phyloP scores from a whole-genome alignment of 129 eudicot species.

The Dittrichia graveolens region DNA sequence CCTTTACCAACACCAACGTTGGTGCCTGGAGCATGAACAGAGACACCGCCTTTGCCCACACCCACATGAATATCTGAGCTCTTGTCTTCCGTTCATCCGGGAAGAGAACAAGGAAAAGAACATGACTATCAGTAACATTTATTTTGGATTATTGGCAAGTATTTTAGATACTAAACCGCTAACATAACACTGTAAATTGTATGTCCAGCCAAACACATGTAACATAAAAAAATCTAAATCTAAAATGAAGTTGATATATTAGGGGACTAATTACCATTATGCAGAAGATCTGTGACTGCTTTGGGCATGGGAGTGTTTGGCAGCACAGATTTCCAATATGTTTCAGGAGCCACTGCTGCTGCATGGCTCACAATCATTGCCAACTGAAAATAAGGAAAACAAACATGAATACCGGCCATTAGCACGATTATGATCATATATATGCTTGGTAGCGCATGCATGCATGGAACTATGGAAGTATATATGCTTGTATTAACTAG shows the following conservation, averaged over 20 bases:
- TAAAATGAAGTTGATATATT: neutral
- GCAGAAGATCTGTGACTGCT: constrained; percentile 47
- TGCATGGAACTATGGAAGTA: constrained; percentile 3
- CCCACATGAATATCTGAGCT: constrained; percentile 40
- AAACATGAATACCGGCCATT: neutral
- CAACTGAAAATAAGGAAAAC: constrained; percentile 31
- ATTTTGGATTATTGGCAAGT: neutral
- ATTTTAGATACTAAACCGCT: neutral
- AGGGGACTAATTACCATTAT: constrained; percentile 22
- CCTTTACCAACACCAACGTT: constrained; percentile 42
- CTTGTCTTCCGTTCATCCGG: constrained; percentile 48
- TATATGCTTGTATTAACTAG: too few relatives aligned
- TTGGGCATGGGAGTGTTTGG: constrained; percentile 68
- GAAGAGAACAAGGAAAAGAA: constrained; percentile 5
- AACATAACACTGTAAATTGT: neutral
- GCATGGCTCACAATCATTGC: constrained; percentile 48
- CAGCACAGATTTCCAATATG: constrained; percentile 60
- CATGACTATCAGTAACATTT: neutral
- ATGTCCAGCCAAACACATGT: constrained; percentile 18
- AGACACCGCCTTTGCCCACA: constrained; percentile 39
- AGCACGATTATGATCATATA: neutral
- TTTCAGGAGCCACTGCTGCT: constrained; percentile 43
- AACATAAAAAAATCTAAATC: neutral
- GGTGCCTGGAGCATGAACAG: constrained; percentile 34
- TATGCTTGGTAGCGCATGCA: constrained; percentile 20